Evolutionary conservation across 2,329 filamentous ascomycete genomes (phyloP).

Genomic region (Exophiala sp.): DNA sequence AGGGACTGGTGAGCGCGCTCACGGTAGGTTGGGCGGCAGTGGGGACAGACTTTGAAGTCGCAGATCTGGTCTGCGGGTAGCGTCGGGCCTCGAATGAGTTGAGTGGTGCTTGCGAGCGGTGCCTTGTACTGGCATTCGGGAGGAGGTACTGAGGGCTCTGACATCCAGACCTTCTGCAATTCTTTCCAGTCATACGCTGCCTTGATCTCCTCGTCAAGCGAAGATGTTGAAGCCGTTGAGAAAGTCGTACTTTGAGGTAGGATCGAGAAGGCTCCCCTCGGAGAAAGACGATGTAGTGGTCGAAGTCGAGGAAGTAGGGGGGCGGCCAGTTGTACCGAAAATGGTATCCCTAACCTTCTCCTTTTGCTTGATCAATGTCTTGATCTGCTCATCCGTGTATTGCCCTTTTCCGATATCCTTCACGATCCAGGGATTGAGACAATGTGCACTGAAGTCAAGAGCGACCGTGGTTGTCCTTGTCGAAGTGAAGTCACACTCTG

Average conservation of each 20-base stretch:
- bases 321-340: slow-evolving; percentile 27
- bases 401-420: slow-evolving; percentile 39
- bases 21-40: slow-evolving; percentile 46
- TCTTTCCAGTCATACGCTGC: slow-evolving; percentile 23
- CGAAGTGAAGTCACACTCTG: slow-evolving; percentile 30
- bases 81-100: neutral
- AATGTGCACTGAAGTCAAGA: slow-evolving; percentile 17
- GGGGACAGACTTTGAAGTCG: slow-evolving; percentile 43
- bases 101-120: neutral
- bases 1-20: slow-evolving; percentile 31
- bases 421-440: slow-evolving; percentile 38
- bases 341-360: slow-evolving; percentile 31
- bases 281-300: slow-evolving; percentile 12
- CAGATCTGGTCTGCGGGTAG: slow-evolving; percentile 32
- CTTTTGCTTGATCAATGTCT: slow-evolving; percentile 41
- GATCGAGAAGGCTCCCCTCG: slow-evolving; percentile 18
- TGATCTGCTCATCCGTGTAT: slow-evolving; percentile 41
- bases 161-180: slow-evolving; percentile 22
- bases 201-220: slow-evolving; percentile 24
- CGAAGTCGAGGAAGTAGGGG: slow-evolving; percentile 17
- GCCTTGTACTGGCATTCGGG: slow-evolving; percentile 4
- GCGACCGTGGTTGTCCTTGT: neutral
- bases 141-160: slow-evolving; percentile 12
- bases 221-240: slow-evolving; percentile 23
- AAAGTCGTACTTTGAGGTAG: slow-evolving; percentile 29